A percentile compares a stretch with the other conserved stretches of the same genome.
phyloP scores from a whole-genome alignment of 208 protist genomes.

The Leishmania tarentolae region DNA sequence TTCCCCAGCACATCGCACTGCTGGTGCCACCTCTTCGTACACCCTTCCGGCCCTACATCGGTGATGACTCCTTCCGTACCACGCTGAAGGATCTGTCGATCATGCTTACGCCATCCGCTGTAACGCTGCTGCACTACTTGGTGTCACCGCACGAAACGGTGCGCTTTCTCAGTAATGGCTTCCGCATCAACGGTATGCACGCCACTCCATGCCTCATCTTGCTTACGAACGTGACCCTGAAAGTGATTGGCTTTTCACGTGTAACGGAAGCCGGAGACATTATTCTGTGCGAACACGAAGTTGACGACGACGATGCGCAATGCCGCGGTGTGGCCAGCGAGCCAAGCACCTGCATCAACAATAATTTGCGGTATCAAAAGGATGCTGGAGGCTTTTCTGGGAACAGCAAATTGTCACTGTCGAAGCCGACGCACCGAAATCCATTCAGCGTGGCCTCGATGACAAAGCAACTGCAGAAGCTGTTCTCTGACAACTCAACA shows the following conservation, averaged over 20 bases:
- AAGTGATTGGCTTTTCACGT: slow-evolving; percentile 72
- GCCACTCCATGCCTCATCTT: slow-evolving; percentile 85
- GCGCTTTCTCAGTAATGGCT: slow-evolving; percentile 88
- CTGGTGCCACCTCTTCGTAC: slow-evolving; percentile 60
- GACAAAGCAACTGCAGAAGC: slow-evolving; percentile 71
- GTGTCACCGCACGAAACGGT: slow-evolving; percentile 72
- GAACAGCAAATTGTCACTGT: not conserved
- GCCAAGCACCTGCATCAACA: slow-evolving; percentile 3
- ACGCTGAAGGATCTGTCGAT: slow-evolving; percentile 56
- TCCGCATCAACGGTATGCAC: slow-evolving; percentile 85
- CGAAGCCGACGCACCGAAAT: slow-evolving; percentile 27
- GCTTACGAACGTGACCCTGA: slow-evolving; percentile 66
- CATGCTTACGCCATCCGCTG: slow-evolving; percentile 57
- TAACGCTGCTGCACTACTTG: slow-evolving; percentile 74
- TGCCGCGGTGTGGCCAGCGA: slow-evolving; percentile 12
- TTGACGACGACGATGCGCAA: slow-evolving; percentile 14
- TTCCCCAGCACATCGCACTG: slow-evolving; percentile 65
- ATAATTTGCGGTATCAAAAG: not conserved
- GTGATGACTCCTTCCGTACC: slow-evolving; percentile 19
- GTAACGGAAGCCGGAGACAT: slow-evolving; percentile 84
- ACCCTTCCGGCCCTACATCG: slow-evolving; percentile 57
- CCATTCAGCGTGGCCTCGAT: slow-evolving; percentile 43
- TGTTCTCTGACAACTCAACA: slow-evolving; percentile 54
- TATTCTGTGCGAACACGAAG: slow-evolving; percentile 66
- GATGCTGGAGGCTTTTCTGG: not conserved